These are phyloP conservation scores for Russula foetens DNA, from an alignment of 768 basidiomycete genomes.

Conservation along the genomic window DNA sequence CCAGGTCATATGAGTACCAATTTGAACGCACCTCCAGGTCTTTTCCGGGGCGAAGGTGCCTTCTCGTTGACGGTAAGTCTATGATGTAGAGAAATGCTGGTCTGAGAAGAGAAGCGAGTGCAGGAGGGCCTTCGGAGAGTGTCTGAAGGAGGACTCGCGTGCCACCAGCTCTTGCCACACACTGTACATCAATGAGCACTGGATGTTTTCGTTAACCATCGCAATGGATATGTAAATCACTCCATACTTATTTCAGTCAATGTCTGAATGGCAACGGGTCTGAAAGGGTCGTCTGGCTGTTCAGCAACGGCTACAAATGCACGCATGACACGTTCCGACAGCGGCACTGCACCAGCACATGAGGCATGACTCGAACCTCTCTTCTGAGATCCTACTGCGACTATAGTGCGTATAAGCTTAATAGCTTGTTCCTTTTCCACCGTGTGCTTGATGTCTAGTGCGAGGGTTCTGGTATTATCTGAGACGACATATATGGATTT, in stretches of 20 bases:
- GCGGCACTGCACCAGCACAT: slow-evolving; percentile 40
- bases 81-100: slow-evolving; percentile 75
- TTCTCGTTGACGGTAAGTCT: slow-evolving; percentile 77
- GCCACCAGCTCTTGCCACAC: slow-evolving; percentile 74
- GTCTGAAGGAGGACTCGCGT: slow-evolving; percentile 80
- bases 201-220: slow-evolving; percentile 9
- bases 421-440: slow-evolving; percentile 90
- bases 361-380: slow-evolving; percentile 37
- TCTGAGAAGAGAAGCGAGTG: slow-evolving; percentile 71
- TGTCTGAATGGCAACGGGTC: slow-evolving; percentile 75
- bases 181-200: slow-evolving; percentile 86
- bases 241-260: slow-evolving; percentile 74
- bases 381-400: slow-evolving; percentile 64
- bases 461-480: slow-evolving; percentile 53
- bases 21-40: slow-evolving; percentile 71
- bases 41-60: slow-evolving; percentile 67
- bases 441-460: slow-evolving; percentile 74
- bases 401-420: slow-evolving; percentile 76
- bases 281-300: slow-evolving; percentile 83
- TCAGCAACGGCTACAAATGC: slow-evolving; percentile 92
- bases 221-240: not conserved
- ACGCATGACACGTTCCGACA: slow-evolving; percentile 74
- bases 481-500: not conserved
- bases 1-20: not conserved
- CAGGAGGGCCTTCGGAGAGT: slow-evolving; percentile 83